Base-by-base conservation (phyloP, 805 yeast genomes). In the Cyberlindnera maritima region DNA sequence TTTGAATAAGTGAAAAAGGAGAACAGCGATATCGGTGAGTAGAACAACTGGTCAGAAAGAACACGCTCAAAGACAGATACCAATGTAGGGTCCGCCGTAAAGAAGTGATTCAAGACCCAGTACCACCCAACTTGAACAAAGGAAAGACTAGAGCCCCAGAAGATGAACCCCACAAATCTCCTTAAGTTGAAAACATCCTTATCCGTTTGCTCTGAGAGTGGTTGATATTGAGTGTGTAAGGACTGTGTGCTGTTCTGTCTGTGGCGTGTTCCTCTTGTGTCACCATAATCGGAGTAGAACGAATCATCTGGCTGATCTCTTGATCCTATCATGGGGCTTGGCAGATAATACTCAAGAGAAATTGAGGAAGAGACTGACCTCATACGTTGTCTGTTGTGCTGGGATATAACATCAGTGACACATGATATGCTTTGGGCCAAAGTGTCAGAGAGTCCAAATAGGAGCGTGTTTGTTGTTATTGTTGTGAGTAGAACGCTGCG, bases 61-160 rank as follows among this genome's bases (percentile, higher is more conserved):
- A 89, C 97, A 47, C 97, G 78, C 53, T 91, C 85, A 29, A 92
- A 72, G 7, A 88, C 95, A 46, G 90, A 88, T 2, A 91, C 84
- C 49, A 88, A 75, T n/a, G 87, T 80, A 15, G 94, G 92, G 63
- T 87, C 90, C 47, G 82, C 84, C 5, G 85, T 80, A 64, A 86
- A 92, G 53, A 88, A 80, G 39, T 73, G 70, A 60, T 92, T 91
- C 49, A 92, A 73, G 48, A 91, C 79, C 57, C 79, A 76, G 60
- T 92, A 91, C 99, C 99, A 92, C 41, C 83, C 83, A 43, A 86
- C 85, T 66, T 90, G 97, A 39, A 81, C 78, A 59, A 88, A 85
- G 0, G 97, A 85, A 69, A 89, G 77, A 8, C 84, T 60, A 46
- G 87, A 79, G 2, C 98, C 97, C 97, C 97, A 91, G 36, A 78